Evolutionary conservation across 1,284 basidiomycete species (phyloP), one percentile per base, ranked within the genome.

Genomic region (Somion occarium): DNA sequence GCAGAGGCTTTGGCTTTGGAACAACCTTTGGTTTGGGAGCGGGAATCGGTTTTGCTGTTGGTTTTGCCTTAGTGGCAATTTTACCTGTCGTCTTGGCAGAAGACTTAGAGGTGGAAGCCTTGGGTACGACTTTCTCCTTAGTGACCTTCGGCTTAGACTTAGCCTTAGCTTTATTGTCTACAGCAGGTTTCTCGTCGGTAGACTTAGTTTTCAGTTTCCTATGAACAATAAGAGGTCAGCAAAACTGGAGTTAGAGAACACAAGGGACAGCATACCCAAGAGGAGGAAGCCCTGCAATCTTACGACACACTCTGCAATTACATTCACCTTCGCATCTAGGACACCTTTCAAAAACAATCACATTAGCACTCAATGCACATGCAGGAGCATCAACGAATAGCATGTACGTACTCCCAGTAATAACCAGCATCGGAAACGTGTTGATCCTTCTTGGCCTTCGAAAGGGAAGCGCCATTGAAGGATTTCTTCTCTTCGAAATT

Each of bases 221-320:
- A 22, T 49, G 9, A 38, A 23, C 5, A 22, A 39, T 41, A 22
- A 15, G 26, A 22, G 20, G 20, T 43, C 5, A 43, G 13, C 5
- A 23, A n/a, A n/a, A n/a, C n/a, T n/a, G n/a, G n/a, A n/a, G n/a
- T n/a, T n/a, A n/a, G n/a, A n/a, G n/a, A n/a, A n/a, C n/a, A n/a
- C n/a, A n/a, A n/a, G n/a, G 4, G 12, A 48, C 3, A 23, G 59
- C 74, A 38, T 57, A 85, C 85, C 82, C 82, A 23, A 74, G 74
- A 1, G 82, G 73, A 44, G 74, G 72, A 34, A 85, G 68, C 13
- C 84, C 82, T 62, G 80, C 75, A 11, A 74, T 68, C 65, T 82
- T 85, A 49, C 80, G 75, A 65, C 87, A 90, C 1, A 60, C 62
- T 37, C 74, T 71, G 55, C 87, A 90, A 61, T 82, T 86, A 65